phyloP scores from a whole-genome alignment of 2,329 filamentous ascomycete genomes.

The Exophiala oligosperma region DNA sequence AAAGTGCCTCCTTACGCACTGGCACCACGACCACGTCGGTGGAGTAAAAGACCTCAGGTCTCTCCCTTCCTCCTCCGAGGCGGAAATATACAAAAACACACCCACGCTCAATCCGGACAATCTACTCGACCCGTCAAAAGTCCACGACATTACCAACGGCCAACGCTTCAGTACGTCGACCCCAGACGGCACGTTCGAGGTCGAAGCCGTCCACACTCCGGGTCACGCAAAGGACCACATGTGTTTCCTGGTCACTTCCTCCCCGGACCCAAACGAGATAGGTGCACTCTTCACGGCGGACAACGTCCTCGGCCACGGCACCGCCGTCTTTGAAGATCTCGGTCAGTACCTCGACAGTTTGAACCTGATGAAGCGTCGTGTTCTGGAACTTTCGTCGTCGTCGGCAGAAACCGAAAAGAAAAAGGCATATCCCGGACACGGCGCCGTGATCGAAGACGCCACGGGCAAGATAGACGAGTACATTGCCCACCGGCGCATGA shows the following conservation, averaged over 20 bases:
- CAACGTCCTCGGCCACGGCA: constrained; percentile 84
- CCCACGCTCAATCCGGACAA: constrained; percentile 52
- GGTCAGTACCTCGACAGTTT: constrained; percentile 67
- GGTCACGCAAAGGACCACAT: constrained; percentile 85
- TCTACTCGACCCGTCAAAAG: constrained; percentile 56
- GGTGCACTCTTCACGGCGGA: constrained; percentile 86
- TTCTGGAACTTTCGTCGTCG: constrained; percentile 1
- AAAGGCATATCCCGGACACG: constrained; percentile 84
- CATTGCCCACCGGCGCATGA: constrained; percentile 73
- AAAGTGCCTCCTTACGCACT: constrained; percentile 80
- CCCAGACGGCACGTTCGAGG: constrained; percentile 52
- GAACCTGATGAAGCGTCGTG: constrained; percentile 58
- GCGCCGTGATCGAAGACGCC: constrained; percentile 73
- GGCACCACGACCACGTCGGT: constrained; percentile 83
- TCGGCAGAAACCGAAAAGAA: constrained; percentile 41
- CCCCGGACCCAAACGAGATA: constrained; percentile 54
- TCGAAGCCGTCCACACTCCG: constrained; percentile 67
- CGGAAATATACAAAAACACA: constrained; percentile 46
- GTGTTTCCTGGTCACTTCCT: constrained; percentile 64
- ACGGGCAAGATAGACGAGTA: constrained; percentile 75
- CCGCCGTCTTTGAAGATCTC: constrained; percentile 80
- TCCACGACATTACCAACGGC: constrained; percentile 46
- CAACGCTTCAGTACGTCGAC: constrained; percentile 33
- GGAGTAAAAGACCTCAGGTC: constrained; percentile 70
- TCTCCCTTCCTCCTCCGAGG: constrained; percentile 34